A percentile compares a stretch with the other conserved stretches of the same genome.
Conservation (phyloP, 2,329 filamentous ascomycete genomes). For the Fusarium multiceps region DNA sequence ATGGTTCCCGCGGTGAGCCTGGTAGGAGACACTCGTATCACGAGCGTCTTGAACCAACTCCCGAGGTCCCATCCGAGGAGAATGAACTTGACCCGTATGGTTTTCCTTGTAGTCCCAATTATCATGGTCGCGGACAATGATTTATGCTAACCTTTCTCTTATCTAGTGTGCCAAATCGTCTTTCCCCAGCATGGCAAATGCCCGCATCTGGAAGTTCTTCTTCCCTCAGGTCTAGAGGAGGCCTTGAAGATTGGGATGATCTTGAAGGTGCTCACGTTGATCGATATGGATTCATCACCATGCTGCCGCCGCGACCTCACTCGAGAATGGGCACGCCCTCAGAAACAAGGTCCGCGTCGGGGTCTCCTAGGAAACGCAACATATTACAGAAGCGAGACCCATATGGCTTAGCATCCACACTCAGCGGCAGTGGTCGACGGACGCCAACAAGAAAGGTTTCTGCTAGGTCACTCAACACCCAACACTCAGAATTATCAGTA, state of each 20-base stretch:
- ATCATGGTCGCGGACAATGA: conserved; percentile 40
- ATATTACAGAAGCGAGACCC: conserved; percentile 55
- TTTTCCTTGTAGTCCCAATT: conserved; percentile 59
- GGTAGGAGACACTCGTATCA: conserved; percentile 60
- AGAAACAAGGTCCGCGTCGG: conserved; percentile 56
- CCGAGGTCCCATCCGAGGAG: conserved; percentile 63
- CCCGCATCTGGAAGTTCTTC: conserved; percentile 58
- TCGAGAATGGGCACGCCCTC: conserved; percentile 57
- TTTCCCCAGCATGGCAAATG: conserved; percentile 51
- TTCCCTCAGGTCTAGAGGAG: conserved; percentile 61
- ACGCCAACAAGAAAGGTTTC: conserved; percentile 66
- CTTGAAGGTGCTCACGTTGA: conserved; percentile 71
- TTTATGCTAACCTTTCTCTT: conserved; percentile 45
- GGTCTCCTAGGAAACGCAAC: conserved; percentile 58
- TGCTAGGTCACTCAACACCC: conserved; percentile 68
- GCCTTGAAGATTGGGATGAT: conserved; percentile 75
- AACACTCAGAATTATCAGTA: conserved; percentile 63
- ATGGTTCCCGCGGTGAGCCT: conserved; percentile 64
- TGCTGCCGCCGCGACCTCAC: conserved; percentile 56
- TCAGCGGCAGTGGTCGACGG: conserved; percentile 53
- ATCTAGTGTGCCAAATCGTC: conserved; percentile 47
- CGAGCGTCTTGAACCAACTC: conserved; percentile 61
- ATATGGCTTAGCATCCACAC: conserved; percentile 54
- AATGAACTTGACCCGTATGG: conserved; percentile 67
- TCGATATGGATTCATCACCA: conserved; percentile 74